A percentile compares a stretch with the other conserved stretches of the same genome.
Evolutionary conservation across 305 asterid species (phyloP).

Genomic region (Solanum hybrid): DNA sequence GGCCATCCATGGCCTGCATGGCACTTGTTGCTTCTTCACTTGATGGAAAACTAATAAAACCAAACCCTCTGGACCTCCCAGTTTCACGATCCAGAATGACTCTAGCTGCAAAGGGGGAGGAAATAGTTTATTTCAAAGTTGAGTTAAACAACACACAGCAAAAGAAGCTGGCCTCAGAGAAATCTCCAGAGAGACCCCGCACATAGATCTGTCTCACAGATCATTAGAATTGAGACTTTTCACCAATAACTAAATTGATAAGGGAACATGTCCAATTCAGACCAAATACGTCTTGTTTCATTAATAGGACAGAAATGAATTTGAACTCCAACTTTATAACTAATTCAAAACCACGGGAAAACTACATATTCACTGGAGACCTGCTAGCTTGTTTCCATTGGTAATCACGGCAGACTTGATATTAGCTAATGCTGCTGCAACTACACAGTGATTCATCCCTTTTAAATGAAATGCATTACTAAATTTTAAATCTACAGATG

Average conservation of each 20-base stretch:
- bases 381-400: background rate
- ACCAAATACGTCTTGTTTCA: background rate
- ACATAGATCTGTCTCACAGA: background rate
- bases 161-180: background rate
- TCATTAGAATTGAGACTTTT: background rate
- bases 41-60: slow-evolving; percentile 64
- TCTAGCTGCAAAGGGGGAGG: slow-evolving; percentile 42
- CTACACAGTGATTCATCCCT: background rate
- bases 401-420: background rate
- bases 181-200: background rate
- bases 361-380: too few species aligned
- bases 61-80: slow-evolving; percentile 92
- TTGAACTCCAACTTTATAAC: background rate
- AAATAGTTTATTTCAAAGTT: background rate
- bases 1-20: slow-evolving; percentile 72
- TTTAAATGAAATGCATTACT: background rate
- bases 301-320: background rate
- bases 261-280: background rate
- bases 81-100: slow-evolving; percentile 73
- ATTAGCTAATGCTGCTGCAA: background rate
- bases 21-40: slow-evolving; percentile 71
- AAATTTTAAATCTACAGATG: background rate
- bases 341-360: background rate
- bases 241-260: background rate
- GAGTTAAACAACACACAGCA: background rate